Evolutionary conservation across 164 flowering plant genomes (phyloP).

Genomic region (Euptelea pleiosperma): DNA sequence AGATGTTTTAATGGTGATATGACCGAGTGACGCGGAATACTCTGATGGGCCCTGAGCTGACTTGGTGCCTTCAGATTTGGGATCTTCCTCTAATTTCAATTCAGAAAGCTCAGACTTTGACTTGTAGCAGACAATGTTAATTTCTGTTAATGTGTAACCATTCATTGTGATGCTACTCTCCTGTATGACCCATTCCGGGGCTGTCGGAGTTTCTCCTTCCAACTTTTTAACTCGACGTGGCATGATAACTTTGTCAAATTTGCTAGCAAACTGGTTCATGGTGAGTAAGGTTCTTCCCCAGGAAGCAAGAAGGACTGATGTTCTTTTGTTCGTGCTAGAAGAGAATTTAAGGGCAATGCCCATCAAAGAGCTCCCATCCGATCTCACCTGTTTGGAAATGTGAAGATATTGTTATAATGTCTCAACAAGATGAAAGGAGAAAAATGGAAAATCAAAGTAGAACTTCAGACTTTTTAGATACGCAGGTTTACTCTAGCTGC

Average conservation of each 20-base stretch:
- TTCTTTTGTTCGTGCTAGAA: conserved; percentile 28
- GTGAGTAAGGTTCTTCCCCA: conserved; percentile 25
- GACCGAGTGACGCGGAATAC: conserved; percentile 69
- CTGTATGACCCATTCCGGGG: conserved; percentile 52
- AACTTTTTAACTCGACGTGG: conserved; percentile 34
- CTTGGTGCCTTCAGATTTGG: conserved; percentile 4
- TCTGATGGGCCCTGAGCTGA: conserved; percentile 14
- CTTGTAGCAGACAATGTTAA: conserved; percentile 59
- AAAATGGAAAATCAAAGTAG: background rate
- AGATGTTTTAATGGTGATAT: conserved; percentile 38
- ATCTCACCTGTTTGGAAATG: conserved; percentile 50
- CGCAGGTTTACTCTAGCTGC: too few species aligned
- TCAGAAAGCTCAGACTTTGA: conserved; percentile 15
- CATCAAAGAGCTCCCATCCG: conserved; percentile 47
- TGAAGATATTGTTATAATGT: background rate
- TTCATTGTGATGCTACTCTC: conserved; percentile 47
- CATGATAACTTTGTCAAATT: conserved; percentile 42
- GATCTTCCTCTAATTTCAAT: conserved; percentile 2
- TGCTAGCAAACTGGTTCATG: conserved; percentile 36
- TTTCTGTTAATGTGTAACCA: conserved; percentile 52
- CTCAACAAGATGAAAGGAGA: background rate
- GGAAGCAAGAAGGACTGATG: conserved; percentile 54
- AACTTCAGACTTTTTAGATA: too few species aligned
- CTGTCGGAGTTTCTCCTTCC: conserved; percentile 8
- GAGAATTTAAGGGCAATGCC: conserved; percentile 53